Percentiles rank a stretch among this genome's conserved stretches.
phyloP scores from a whole-genome alignment of 306 rosid species.

The Sesbania bispinosa region DNA sequence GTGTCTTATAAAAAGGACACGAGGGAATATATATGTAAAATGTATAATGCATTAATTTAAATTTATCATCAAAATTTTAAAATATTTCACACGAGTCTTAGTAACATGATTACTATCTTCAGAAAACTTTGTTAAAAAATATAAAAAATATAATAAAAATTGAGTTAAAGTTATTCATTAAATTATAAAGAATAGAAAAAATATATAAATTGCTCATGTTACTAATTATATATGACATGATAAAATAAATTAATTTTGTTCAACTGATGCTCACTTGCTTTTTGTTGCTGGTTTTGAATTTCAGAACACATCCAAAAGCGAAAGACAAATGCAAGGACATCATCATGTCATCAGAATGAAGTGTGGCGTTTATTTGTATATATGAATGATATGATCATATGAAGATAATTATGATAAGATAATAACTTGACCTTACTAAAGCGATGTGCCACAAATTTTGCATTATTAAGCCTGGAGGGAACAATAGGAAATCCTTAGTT shows the following conservation, averaged over 20 bases:
- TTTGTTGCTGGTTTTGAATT: not conserved
- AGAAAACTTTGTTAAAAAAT: too few relatives aligned
- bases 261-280: not conserved
- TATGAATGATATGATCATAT: too few relatives aligned
- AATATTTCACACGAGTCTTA: too few relatives aligned
- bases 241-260: not conserved
- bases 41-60: too few relatives aligned
- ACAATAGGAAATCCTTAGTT: conserved; percentile 1
- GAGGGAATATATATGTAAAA: too few relatives aligned
- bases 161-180: too few relatives aligned
- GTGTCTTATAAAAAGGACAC: too few relatives aligned
- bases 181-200: too few relatives aligned
- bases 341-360: not conserved
- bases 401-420: conserved; percentile 13
- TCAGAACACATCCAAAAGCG: not conserved
- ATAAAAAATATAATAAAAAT: too few relatives aligned
- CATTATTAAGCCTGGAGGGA: conserved; percentile 23
- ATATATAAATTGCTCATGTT: too few relatives aligned
- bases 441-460: conserved; percentile 25
- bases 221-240: not conserved
- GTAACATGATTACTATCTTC: too few relatives aligned
- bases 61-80: too few relatives aligned
- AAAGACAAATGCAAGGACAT: not conserved
- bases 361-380: conserved; percentile 12
- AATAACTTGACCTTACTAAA: not conserved